Conservation (phyloP, 768 basidiomycete species). For the Kwoniella mangroviensis region DNA sequence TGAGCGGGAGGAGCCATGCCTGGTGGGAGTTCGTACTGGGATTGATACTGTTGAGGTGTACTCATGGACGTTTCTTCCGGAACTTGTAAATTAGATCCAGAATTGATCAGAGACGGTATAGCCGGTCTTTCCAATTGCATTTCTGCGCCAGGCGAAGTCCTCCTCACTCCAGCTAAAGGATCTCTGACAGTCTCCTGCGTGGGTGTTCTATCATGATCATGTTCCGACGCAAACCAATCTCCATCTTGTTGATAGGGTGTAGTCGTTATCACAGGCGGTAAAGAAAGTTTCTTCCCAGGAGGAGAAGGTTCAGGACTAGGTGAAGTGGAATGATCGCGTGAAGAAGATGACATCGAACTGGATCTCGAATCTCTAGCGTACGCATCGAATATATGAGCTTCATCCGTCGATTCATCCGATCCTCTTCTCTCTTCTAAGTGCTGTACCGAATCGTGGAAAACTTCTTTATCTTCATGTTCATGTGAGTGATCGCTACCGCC, state of each 20-base stretch:
- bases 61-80: constrained; percentile 29
- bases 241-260: constrained; percentile 21
- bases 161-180: constrained; percentile 31
- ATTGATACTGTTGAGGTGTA: constrained; percentile 14
- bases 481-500: constrained; percentile 57
- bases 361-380: constrained; percentile 62
- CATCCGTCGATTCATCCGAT: constrained; percentile 71
- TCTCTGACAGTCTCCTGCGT: constrained; percentile 45
- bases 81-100: constrained; percentile 31
- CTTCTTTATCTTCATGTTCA: constrained; percentile 61
- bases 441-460: constrained; percentile 56
- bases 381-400: constrained; percentile 80
- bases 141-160: constrained; percentile 34
- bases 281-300: constrained; percentile 25
- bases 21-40: constrained; percentile 39
- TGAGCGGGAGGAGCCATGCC: constrained; percentile 50
- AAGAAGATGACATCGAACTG: constrained; percentile 39
- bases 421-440: constrained; percentile 54
- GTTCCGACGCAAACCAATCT: constrained; percentile 33
- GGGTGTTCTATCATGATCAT: constrained; percentile 45
- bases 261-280: constrained; percentile 32
- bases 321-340: constrained; percentile 30
- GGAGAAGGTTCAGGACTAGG: constrained; percentile 43
- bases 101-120: constrained; percentile 21
- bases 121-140: constrained; percentile 22